Percentiles rank a stretch among this genome's conserved stretches.
Conservation (phyloP, 139 green algal genomes). For the Nannochloris sp. region DNA sequence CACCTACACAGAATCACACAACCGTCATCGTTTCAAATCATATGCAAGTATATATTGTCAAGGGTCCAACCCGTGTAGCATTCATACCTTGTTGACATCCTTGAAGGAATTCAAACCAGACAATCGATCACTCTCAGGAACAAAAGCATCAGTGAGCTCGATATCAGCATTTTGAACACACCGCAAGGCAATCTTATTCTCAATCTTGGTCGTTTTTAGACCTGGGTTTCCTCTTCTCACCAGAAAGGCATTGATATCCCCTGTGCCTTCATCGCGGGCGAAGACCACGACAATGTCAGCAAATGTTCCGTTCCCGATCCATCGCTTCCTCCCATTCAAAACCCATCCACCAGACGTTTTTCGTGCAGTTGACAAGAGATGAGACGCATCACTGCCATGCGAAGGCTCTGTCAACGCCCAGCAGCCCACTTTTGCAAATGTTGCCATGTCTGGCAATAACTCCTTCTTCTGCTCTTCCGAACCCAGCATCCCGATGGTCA, state of each 20-base stretch:
- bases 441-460: slow-evolving; percentile 68
- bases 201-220: slow-evolving; percentile 70
- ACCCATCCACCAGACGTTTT: slow-evolving; percentile 68
- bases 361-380: slow-evolving; percentile 56
- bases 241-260: slow-evolving; percentile 82
- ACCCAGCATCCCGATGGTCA: slow-evolving; percentile 64
- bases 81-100: slow-evolving; percentile 55
- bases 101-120: slow-evolving; percentile 67
- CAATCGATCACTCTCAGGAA: slow-evolving; percentile 76
- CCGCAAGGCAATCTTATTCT: slow-evolving; percentile 89
- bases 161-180: slow-evolving; percentile 95
- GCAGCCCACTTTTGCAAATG: slow-evolving; percentile 50
- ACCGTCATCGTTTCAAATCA: too few species aligned
- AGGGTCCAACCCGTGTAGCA: too few species aligned
- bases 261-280: slow-evolving; percentile 60
- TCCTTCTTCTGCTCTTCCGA: slow-evolving; percentile 79
- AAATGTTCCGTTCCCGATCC: slow-evolving; percentile 91
- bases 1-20: too few species aligned
- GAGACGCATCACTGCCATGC: slow-evolving; percentile 76
- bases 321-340: slow-evolving; percentile 86
- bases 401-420: slow-evolving; percentile 87
- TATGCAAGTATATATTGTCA: too few species aligned
- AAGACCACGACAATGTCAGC: slow-evolving; percentile 78
- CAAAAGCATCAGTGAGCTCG: slow-evolving; percentile 65
- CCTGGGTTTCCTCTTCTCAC: slow-evolving; percentile 81